Evolutionary conservation across 495 filamentous ascomycete species (phyloP).

Genomic region (Xylaria venustula): DNA sequence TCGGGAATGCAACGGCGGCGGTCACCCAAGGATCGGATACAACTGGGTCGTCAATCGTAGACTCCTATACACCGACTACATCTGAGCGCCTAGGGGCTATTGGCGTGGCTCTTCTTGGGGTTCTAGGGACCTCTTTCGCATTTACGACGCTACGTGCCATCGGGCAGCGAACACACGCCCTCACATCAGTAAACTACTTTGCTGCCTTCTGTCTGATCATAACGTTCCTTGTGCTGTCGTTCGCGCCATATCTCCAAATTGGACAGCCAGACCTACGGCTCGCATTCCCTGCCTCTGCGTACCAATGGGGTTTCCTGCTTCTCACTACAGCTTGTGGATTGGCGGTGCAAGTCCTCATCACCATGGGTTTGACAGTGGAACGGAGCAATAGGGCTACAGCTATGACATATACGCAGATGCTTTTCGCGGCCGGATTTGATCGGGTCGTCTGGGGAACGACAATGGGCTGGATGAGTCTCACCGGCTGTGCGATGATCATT

Average conservation of each 20-base stretch:
- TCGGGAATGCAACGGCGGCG: conserved; percentile 23
- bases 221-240: conserved; percentile 53
- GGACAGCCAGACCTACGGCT: conserved; percentile 57
- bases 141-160: conserved; percentile 84
- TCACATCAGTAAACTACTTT: conserved; percentile 88
- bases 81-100: conserved; percentile 72
- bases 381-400: conserved; percentile 72
- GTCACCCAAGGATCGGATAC: conserved; percentile 13
- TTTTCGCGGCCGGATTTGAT: conserved; percentile 86
- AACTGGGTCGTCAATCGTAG: conserved; percentile 17
- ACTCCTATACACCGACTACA: conserved; percentile 47
- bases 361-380: conserved; percentile 69
- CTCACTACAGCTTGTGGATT: conserved; percentile 77
- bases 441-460: conserved; percentile 71
- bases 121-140: conserved; percentile 73
- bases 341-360: conserved; percentile 84
- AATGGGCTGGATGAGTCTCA: conserved; percentile 63
- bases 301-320: conserved; percentile 71
- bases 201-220: conserved; percentile 68
- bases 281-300: conserved; percentile 55
- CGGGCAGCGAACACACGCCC: conserved; percentile 76
- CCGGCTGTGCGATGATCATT: conserved; percentile 76
- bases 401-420: conserved; percentile 90
- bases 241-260: conserved; percentile 45
- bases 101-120: conserved; percentile 71